These are phyloP conservation scores for Penicillium expansum DNA, from an alignment of 2,329 filamentous ascomycete genomes.

Conservation along the genomic window DNA sequence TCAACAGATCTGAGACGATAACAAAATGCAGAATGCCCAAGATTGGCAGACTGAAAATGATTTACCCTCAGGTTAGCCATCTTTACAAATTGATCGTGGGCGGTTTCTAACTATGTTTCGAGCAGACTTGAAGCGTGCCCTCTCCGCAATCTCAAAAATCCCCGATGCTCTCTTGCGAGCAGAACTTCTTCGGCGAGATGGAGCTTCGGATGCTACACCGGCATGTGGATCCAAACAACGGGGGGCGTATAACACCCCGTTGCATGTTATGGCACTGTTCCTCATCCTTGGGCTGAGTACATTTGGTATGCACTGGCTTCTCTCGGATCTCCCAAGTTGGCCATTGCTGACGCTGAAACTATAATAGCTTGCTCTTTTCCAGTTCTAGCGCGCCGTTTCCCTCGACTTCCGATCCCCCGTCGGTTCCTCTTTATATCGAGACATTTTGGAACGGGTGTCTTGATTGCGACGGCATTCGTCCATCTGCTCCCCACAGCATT, in stretches of 20 bases:
- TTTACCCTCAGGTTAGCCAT: conserved; percentile 14
- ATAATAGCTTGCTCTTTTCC: conserved; percentile 59
- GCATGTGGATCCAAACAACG: conserved; percentile 37
- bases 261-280: conserved; percentile 66
- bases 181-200: conserved; percentile 32
- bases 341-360: conserved; percentile 10
- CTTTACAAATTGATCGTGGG: background rate
- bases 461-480: conserved; percentile 58
- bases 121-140: conserved; percentile 21
- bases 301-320: conserved; percentile 33
- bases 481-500: conserved; percentile 64
- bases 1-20: conserved; percentile 5
- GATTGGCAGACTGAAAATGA: conserved; percentile 15
- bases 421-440: conserved; percentile 59
- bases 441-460: conserved; percentile 58
- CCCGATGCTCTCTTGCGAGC: conserved; percentile 34
- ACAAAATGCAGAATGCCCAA: conserved; percentile 23
- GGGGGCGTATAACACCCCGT: conserved; percentile 60
- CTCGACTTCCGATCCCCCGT: conserved; percentile 58
- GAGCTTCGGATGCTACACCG: conserved; percentile 23
- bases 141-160: conserved; percentile 29
- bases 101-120: background rate
- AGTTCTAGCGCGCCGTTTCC: conserved; percentile 58
- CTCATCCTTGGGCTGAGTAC: conserved; percentile 59
- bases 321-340: background rate